These are phyloP conservation scores for Isabelozyma rhagii DNA, from an alignment of 805 yeast genomes.

Conservation along the genomic window DNA sequence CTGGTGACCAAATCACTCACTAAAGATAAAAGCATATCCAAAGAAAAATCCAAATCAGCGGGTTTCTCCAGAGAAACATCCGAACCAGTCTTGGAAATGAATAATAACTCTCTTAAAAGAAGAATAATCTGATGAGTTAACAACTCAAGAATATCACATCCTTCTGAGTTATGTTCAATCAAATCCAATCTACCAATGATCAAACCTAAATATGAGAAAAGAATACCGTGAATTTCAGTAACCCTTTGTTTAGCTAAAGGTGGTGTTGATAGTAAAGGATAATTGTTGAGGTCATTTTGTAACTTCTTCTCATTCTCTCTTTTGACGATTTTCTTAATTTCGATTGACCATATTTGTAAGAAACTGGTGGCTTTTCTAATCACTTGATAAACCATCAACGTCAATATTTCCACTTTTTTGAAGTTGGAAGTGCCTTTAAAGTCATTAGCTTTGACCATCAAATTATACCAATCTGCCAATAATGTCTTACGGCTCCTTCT, in stretches of 20 bases:
- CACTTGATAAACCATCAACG: conserved; percentile 64
- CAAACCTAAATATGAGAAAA: conserved; percentile 60
- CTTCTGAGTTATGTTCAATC: conserved; percentile 68
- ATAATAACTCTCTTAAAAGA: conserved; percentile 58
- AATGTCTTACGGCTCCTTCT: conserved; percentile 64
- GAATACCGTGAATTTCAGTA: conserved; percentile 58
- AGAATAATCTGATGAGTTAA: conserved; percentile 68
- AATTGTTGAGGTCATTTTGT: conserved; percentile 34
- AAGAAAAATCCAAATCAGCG: conserved; percentile 42
- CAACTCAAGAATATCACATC: conserved; percentile 64
- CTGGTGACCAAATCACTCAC: conserved; percentile 65
- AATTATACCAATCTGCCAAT: conserved; percentile 76
- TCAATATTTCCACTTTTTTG: conserved; percentile 58
- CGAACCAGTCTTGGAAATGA: conserved; percentile 52
- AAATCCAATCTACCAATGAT: conserved; percentile 75
- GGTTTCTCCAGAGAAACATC: conserved; percentile 37
- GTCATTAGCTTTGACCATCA: conserved; percentile 74
- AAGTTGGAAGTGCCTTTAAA: conserved; percentile 61
- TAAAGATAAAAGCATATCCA: conserved; percentile 56
- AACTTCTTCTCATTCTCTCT: conserved; percentile 31
- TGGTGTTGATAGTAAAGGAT: conserved; percentile 47
- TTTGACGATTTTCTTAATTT: conserved; percentile 47
- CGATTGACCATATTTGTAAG: conserved; percentile 69
- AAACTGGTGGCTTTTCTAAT: conserved; percentile 61
- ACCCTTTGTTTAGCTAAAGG: conserved; percentile 65